Evolutionary conservation across 2,329 filamentous ascomycete genomes (phyloP).

Genomic region (Myotisia sp.): DNA sequence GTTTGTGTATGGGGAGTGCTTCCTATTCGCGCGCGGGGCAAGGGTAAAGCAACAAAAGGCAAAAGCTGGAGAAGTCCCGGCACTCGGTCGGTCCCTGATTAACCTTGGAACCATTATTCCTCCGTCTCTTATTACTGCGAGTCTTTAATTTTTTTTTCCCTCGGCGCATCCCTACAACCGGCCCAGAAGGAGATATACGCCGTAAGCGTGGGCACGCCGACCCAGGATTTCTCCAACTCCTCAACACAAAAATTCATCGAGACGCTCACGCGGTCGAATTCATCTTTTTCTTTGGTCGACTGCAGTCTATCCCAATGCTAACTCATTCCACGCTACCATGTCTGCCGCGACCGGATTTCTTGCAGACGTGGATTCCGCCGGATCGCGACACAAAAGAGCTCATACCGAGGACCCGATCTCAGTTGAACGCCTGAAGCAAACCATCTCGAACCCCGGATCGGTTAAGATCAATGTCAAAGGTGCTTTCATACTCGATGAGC

Average conservation of each 20-base stretch:
- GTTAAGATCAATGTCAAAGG: conserved; percentile 95
- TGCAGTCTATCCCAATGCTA: not conserved
- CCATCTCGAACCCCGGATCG: conserved; percentile 47
- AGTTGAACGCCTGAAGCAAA: conserved; percentile 24
- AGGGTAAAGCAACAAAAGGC: no score
- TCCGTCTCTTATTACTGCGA: no score
- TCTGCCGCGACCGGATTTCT: conserved; percentile 18
- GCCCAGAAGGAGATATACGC: conserved; percentile 34
- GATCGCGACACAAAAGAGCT: conserved; percentile 12
- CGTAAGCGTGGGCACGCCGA: conserved; percentile 31
- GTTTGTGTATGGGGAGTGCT: no score
- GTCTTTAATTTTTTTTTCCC: conserved; percentile 7
- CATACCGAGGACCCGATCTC: conserved; percentile 16
- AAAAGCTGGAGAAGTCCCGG: no score
- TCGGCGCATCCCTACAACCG: conserved; percentile 14
- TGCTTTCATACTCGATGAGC: conserved; percentile 87
- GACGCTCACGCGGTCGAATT: not conserved
- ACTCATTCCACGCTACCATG: conserved; percentile 15
- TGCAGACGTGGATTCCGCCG: conserved; percentile 12
- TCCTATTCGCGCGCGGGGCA: no score
- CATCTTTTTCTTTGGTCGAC: not conserved
- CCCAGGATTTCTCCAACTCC: conserved; percentile 4
- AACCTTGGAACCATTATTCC: no score
- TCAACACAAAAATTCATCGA: conserved; percentile 2
- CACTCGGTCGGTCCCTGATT: no score